These are phyloP conservation scores for Pelargonium australe DNA, from an alignment of 441 rosid species.

Conservation along the genomic window DNA sequence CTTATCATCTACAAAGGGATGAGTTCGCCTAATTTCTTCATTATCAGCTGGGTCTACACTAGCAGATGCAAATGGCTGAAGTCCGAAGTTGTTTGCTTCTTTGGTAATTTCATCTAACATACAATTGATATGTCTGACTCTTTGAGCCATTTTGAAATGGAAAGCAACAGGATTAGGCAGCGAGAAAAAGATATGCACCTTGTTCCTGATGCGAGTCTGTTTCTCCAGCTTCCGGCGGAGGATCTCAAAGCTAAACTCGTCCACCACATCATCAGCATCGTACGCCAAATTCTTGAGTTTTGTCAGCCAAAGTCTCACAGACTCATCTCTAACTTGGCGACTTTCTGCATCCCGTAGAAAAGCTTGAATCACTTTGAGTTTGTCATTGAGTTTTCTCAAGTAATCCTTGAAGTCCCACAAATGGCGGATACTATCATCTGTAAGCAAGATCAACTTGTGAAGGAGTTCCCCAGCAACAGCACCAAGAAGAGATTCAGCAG, in stretches of 20 bases:
- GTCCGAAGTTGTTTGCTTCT: neutral
- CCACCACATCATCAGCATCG: slow-evolving; percentile 12
- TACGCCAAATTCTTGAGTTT: slow-evolving; percentile 7
- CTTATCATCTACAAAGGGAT: slow-evolving; percentile 4
- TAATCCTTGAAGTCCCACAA: slow-evolving; percentile 8
- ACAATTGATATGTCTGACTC: neutral
- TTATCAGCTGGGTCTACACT: neutral
- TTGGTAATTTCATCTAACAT: neutral
- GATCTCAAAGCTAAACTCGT: neutral
- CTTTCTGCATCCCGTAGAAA: slow-evolving; percentile 12
- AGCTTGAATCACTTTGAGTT: neutral
- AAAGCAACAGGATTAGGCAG: slow-evolving; percentile 1
- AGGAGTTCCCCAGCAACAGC: slow-evolving; percentile 8
- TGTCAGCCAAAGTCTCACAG: slow-evolving; percentile 14
- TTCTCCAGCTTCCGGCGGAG: neutral
- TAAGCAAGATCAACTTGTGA: neutral
- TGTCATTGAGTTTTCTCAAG: neutral
- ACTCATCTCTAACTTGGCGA: neutral
- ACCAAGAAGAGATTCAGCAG: neutral
- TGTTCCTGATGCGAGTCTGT: neutral
- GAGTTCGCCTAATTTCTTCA: neutral
- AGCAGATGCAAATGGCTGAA: neutral
- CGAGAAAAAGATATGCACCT: neutral
- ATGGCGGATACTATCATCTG: neutral
- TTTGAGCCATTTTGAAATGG: neutral